phyloP scores from a whole-genome alignment of 2,329 filamentous ascomycete genomes.

The Dactylellina drechsleri region DNA sequence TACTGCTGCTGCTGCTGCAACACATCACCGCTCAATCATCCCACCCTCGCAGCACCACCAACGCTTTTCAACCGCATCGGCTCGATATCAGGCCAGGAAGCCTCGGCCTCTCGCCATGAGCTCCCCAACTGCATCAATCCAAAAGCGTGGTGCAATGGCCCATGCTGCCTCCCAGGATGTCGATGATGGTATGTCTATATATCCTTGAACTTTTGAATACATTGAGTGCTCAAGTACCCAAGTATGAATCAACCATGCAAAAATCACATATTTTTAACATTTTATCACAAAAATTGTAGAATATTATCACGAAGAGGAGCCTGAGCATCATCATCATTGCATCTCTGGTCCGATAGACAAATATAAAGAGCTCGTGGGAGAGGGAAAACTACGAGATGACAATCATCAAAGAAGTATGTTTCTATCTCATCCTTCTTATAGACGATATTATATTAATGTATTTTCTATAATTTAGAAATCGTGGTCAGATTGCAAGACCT shows the following conservation, averaged over 20 bases:
- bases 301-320: slow-evolving; percentile 38
- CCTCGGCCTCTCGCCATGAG: slow-evolving; percentile 18
- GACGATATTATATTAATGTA: slow-evolving; percentile 46
- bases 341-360: slow-evolving; percentile 78
- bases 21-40: slow-evolving; percentile 12
- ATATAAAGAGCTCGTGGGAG: slow-evolving; percentile 82
- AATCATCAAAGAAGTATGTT: slow-evolving; percentile 83
- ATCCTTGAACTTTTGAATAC: too few species aligned
- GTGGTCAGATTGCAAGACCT: slow-evolving; percentile 89
- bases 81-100: slow-evolving; percentile 39
- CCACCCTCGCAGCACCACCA: neutral
- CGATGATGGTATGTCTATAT: slow-evolving; percentile 24
- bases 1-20: slow-evolving; percentile 18
- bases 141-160: slow-evolving; percentile 47
- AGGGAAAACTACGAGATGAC: slow-evolving; percentile 81
- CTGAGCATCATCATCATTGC: neutral
- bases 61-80: slow-evolving; percentile 25
- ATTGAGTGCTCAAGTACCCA: too few species aligned
- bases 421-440: slow-evolving; percentile 10
- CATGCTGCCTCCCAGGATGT: slow-evolving; percentile 46
- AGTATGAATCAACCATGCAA: neutral
- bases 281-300: too few species aligned
- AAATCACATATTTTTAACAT: too few species aligned
- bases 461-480: slow-evolving; percentile 70
- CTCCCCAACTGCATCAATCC: slow-evolving; percentile 43